Evolutionary conservation across 2,329 filamentous ascomycete genomes (phyloP).

Genomic region (Colletotrichum sp.): DNA sequence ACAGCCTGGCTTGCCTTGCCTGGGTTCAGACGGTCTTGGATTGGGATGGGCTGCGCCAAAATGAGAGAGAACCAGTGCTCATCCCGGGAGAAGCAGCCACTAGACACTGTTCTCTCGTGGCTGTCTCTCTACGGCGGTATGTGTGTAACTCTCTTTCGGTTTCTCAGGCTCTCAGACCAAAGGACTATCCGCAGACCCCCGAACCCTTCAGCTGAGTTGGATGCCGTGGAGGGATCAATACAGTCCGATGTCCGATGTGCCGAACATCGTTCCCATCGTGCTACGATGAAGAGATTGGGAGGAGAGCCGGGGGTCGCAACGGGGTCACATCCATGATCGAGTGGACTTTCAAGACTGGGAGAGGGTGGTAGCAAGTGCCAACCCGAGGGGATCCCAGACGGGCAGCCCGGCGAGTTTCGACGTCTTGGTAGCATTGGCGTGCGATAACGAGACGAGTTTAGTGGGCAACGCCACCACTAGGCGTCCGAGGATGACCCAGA

Average conservation of each 20-base stretch:
- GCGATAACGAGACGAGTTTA: slow-evolving; percentile 18
- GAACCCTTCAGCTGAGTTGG: not conserved
- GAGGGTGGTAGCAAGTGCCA: not conserved
- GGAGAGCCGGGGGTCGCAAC: not conserved
- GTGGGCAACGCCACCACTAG: slow-evolving; percentile 17
- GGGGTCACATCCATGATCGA: not conserved
- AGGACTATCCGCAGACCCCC: not conserved
- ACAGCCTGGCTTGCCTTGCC: slow-evolving; percentile 13
- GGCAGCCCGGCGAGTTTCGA: slow-evolving; percentile 13
- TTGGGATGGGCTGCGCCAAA: slow-evolving; percentile 10
- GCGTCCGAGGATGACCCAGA: slow-evolving; percentile 12
- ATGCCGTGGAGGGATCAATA: not conserved
- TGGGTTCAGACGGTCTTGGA: slow-evolving; percentile 18
- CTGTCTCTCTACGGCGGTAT: not conserved
- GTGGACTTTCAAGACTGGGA: not conserved
- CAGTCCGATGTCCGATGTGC: not conserved
- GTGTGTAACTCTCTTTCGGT: not conserved
- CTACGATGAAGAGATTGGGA: not conserved
- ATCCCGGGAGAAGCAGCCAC: not conserved
- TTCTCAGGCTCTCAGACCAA: not conserved
- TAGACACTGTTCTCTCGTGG: not conserved
- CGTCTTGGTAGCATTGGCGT: slow-evolving; percentile 11
- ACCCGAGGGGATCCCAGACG: slow-evolving; percentile 1
- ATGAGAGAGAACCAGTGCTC: slow-evolving; percentile 8
- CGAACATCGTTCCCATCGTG: not conserved